phyloP scores from a whole-genome alignment of 306 rosid species.

The Prosopis cineraria region DNA sequence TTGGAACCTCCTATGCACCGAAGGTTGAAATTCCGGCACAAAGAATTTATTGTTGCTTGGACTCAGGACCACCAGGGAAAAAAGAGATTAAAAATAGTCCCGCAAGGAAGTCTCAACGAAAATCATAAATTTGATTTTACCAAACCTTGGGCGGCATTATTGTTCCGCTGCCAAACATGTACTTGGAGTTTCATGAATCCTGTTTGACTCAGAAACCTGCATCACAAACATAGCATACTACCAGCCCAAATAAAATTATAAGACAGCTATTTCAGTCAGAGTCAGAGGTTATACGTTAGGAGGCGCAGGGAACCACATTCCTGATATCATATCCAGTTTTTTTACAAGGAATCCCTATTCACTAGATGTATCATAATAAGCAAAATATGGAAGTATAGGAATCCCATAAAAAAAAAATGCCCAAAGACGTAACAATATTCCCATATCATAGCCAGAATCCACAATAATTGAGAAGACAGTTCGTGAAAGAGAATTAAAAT shows the following conservation, averaged over 20 bases:
- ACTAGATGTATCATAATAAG: not conserved
- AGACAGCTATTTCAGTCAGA: too few species aligned
- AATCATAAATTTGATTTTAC: not conserved
- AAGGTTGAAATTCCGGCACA: too few species aligned
- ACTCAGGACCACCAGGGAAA: too few species aligned
- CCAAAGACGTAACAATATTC: too few species aligned
- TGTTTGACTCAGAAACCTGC: not conserved
- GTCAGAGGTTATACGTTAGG: not conserved
- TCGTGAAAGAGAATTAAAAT: not conserved
- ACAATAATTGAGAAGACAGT: not conserved
- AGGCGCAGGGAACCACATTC: too few species aligned
- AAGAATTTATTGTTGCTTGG: too few species aligned
- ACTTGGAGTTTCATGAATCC: too few species aligned
- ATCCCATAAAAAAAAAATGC: not conserved
- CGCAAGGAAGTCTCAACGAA: not conserved
- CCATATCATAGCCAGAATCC: not conserved
- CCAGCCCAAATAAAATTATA: too few species aligned
- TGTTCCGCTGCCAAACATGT: not conserved
- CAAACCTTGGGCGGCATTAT: not conserved
- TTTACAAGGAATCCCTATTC: not conserved
- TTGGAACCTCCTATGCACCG: too few species aligned
- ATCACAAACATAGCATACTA: not conserved
- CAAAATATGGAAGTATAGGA: not conserved
- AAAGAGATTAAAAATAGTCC: too few species aligned
- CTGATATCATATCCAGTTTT: too few species aligned